Evolutionary conservation across 805 yeast species (phyloP).

Genomic region (Candida ficus): DNA sequence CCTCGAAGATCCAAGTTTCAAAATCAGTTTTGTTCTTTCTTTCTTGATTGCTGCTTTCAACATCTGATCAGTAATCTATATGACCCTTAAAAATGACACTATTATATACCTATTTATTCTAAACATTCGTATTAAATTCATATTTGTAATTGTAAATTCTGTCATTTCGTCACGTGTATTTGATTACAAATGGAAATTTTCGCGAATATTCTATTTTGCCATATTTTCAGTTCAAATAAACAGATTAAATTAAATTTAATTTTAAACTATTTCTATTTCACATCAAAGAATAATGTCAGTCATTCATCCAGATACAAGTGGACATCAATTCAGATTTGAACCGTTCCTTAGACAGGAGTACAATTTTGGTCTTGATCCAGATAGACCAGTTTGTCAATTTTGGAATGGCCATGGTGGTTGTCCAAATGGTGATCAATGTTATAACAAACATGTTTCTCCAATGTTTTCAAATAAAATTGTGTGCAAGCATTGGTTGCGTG

Average conservation of each 20-base stretch:
- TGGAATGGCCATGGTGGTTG: conserved; percentile 66
- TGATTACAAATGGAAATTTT: conserved; percentile 2
- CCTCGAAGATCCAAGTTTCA: conserved; percentile 57
- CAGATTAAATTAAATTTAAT: neutral
- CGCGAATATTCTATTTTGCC: conserved; percentile 4
- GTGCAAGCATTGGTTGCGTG: conserved; percentile 97
- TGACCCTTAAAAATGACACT: no score
- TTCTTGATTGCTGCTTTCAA: conserved; percentile 60
- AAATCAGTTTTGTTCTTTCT: conserved; percentile 47
- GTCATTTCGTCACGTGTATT: no score
- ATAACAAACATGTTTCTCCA: conserved; percentile 75
- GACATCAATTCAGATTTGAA: conserved; percentile 63
- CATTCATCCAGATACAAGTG: conserved; percentile 34
- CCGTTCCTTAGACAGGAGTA: conserved; percentile 76
- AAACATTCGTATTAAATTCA: no score
- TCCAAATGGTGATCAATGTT: conserved; percentile 82
- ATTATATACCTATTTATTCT: no score
- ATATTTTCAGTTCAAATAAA: no score
- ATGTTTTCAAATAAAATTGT: conserved; percentile 73
- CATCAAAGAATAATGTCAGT: conserved; percentile 28
- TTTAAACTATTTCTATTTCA: neutral
- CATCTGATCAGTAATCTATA: no score
- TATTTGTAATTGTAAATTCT: no score
- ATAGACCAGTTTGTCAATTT: conserved; percentile 80
- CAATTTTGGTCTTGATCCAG: conserved; percentile 81